phyloP scores from a whole-genome alignment of 495 filamentous ascomycete species.

The Penicillium malachiteum region DNA sequence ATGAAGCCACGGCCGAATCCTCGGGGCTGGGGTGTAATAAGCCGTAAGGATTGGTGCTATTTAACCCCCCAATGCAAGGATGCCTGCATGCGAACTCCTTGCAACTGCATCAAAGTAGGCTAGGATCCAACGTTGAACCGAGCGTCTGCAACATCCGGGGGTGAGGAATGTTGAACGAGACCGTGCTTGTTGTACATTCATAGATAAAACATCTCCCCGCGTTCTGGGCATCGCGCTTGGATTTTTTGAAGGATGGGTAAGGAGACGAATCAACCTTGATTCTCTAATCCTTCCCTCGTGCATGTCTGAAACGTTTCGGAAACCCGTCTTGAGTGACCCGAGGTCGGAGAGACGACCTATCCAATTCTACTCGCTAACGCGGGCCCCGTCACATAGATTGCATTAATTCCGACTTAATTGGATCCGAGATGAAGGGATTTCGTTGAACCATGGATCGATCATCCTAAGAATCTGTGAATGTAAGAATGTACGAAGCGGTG shows the following conservation, averaged over 20 bases:
- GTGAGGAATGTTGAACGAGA: constrained; percentile 14
- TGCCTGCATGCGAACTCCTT: constrained; percentile 28
- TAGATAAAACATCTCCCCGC: constrained; percentile 10
- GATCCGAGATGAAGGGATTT: constrained; percentile 18
- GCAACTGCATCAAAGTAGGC: constrained; percentile 19
- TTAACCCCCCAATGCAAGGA: constrained; percentile 18
- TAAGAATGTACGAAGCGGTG: constrained; percentile 25
- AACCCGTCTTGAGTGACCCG: background rate
- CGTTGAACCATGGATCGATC: constrained; percentile 24
- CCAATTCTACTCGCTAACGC: background rate
- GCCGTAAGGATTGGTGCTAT: constrained; percentile 21
- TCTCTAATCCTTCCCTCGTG: background rate
- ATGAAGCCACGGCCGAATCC: no score
- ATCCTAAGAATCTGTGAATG: background rate
- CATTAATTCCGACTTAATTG: background rate
- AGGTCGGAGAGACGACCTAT: background rate
- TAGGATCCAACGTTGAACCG: constrained; percentile 24
- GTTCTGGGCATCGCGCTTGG: constrained; percentile 1
- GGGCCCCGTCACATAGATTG: background rate
- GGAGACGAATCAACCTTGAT: background rate
- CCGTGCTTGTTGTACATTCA: no score
- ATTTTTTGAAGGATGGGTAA: constrained; percentile 8
- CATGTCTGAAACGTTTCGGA: background rate
- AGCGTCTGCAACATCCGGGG: constrained; percentile 17
- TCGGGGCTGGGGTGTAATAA: background rate